Evolutionary conservation across 192 early-diverging fungal genomes (phyloP).

Genomic region (Gorgonomyces haynaldii): DNA sequence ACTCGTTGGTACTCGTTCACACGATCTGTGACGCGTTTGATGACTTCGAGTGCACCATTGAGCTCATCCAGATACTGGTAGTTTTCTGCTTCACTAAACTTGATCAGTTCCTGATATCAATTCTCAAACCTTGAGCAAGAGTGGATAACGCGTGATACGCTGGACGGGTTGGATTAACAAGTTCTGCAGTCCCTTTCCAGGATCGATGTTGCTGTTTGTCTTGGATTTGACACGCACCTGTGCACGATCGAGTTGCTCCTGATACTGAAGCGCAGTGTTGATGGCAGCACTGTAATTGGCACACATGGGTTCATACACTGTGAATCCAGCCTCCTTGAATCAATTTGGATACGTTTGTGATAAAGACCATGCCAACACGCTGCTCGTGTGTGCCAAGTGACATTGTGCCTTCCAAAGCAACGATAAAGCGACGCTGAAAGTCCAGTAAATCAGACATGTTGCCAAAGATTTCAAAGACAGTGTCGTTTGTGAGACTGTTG

Average conservation of each 20-base stretch:
- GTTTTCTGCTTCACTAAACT: constrained; percentile 16
- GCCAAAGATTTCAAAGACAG: constrained; percentile 72
- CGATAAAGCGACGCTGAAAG: constrained; percentile 89
- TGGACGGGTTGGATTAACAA: constrained; percentile 97
- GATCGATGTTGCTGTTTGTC: constrained; percentile 79
- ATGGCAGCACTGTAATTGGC: constrained; percentile 66
- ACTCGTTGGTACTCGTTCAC: constrained; percentile 86
- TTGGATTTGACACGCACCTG: too few relatives aligned
- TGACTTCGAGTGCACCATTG: constrained; percentile 56
- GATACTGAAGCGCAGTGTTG: constrained; percentile 18
- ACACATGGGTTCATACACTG: constrained; percentile 84
- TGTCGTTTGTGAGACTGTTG: constrained; percentile 69
- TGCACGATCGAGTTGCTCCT: constrained; percentile 32
- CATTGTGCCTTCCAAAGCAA: constrained; percentile 70
- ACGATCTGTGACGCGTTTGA: constrained; percentile 75
- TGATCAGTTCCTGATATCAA: constrained; percentile 27
- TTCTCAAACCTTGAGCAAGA: constrained; percentile 60
- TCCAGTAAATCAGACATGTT: constrained; percentile 91
- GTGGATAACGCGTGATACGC: constrained; percentile 94
- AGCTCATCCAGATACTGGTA: constrained; percentile 38
- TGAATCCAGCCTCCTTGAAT: constrained; percentile 33
- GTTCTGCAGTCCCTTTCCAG: constrained; percentile 74
- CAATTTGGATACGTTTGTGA: too few relatives aligned
- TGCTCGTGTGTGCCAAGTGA: constrained; percentile 66
- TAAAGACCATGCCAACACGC: constrained; percentile 75